These are phyloP conservation scores for Pestalotiopsis sp. DNA, from an alignment of 2,329 filamentous ascomycete species.

Conservation along the genomic window DNA sequence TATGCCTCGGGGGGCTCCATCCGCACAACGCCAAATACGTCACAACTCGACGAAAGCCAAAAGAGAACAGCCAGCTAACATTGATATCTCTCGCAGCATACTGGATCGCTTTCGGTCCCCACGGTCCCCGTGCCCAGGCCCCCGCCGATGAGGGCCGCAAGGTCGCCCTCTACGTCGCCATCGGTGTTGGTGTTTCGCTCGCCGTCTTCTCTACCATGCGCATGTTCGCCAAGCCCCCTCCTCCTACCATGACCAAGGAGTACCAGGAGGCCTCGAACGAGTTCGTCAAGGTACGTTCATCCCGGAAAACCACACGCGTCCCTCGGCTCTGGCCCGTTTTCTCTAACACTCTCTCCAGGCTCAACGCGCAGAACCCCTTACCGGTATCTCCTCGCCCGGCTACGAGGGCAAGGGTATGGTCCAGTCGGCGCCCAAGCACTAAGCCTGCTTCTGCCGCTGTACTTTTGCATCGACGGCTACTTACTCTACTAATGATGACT, in stretches of 20 bases:
- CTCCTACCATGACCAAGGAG: constrained; percentile 92
- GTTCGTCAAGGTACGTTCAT: constrained; percentile 78
- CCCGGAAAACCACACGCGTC: neutral
- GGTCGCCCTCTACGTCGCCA: constrained; percentile 72
- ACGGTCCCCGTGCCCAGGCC: constrained; percentile 83
- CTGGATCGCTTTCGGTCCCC: constrained; percentile 97
- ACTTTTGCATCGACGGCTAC: constrained; percentile 14
- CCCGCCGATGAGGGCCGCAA: constrained; percentile 85
- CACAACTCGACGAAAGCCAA: neutral
- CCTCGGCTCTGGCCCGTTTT: neutral
- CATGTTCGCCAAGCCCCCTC: constrained; percentile 70
- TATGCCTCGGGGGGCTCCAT: constrained; percentile 5
- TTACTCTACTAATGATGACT: constrained; percentile 21
- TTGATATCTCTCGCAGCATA: constrained; percentile 67
- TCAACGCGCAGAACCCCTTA: constrained; percentile 86
- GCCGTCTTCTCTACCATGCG: constrained; percentile 75
- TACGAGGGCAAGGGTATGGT: constrained; percentile 80
- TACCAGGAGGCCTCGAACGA: constrained; percentile 96
- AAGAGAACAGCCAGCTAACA: constrained; percentile 4
- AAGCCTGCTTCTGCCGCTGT: constrained; percentile 20
- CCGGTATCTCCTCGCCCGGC: constrained; percentile 77
- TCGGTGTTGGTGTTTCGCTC: constrained; percentile 69
- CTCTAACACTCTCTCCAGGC: constrained; percentile 50
- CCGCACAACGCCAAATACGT: neutral
- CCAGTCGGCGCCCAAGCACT: constrained; percentile 65